Conservation (phyloP, 495 filamentous ascomycete species). For the Monascus purpureus region DNA sequence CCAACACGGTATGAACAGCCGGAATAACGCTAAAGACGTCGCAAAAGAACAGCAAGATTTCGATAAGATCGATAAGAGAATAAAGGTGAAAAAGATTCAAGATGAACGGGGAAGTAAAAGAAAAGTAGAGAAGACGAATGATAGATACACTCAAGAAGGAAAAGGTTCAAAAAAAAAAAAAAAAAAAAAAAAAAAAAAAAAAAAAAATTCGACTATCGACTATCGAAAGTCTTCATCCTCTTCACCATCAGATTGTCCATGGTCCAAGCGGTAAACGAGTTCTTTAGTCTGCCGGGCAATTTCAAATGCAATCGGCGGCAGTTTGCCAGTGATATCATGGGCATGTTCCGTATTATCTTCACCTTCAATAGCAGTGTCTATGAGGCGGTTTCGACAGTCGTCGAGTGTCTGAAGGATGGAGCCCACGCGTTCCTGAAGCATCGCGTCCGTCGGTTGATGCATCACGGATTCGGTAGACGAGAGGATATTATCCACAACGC, state of each 20-base stretch:
- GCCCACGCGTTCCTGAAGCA: constrained; percentile 41
- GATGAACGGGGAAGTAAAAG: background rate
- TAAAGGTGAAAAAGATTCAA: background rate
- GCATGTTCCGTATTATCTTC: constrained; percentile 38
- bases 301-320: constrained; percentile 78
- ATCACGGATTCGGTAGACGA: constrained; percentile 49
- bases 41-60: background rate
- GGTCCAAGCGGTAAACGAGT: constrained; percentile 37
- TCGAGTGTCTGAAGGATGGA: constrained; percentile 49
- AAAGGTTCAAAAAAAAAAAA: constrained; percentile 6
- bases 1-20: too few relatives aligned
- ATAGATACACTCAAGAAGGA: constrained; percentile 1
- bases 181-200: constrained; percentile 1
- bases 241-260: constrained; percentile 16
- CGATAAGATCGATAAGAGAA: background rate
- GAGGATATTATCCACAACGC: constrained; percentile 56
- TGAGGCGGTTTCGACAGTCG: constrained; percentile 49
- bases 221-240: constrained; percentile 33
- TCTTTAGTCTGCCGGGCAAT: constrained; percentile 75
- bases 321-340: constrained; percentile 52
- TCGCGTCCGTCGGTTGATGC: constrained; percentile 20
- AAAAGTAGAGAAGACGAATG: background rate
- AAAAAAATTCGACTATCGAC: background rate
- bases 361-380: constrained; percentile 52
- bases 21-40: background rate